Percentiles rank a stretch among this genome's conserved stretches.
These are phyloP conservation scores for Didymella exigua DNA, from an alignment of 2,329 filamentous ascomycete genomes.

Conservation along the genomic window DNA sequence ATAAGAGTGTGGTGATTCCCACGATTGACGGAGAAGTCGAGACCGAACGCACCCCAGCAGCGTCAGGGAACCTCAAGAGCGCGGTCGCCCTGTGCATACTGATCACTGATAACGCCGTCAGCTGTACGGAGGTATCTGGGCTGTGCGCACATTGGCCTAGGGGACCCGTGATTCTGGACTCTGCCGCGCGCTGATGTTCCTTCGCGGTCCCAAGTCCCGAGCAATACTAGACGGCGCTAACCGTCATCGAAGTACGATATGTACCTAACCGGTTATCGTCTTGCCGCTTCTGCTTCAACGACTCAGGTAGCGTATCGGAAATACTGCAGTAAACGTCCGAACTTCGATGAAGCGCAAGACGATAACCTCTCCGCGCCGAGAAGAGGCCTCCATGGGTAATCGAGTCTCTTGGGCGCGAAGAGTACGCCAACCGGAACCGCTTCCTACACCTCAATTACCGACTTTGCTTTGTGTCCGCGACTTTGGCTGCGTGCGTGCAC, in stretches of 20 bases:
- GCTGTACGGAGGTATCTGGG: slow-evolving; percentile 3
- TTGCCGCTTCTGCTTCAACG: not conserved
- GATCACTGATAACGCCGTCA: slow-evolving; percentile 10
- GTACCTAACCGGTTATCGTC: slow-evolving; percentile 9
- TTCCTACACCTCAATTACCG: not conserved
- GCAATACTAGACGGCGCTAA: slow-evolving; percentile 8
- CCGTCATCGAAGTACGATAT: not conserved
- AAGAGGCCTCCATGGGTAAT: not conserved
- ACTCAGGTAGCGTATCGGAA: slow-evolving; percentile 9
- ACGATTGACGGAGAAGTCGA: slow-evolving; percentile 5
- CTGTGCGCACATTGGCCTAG: slow-evolving; percentile 8
- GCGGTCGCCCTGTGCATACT: slow-evolving; percentile 5
- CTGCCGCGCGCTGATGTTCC: slow-evolving; percentile 13
- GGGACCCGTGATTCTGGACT: slow-evolving; percentile 8
- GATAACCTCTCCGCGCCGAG: not conserved
- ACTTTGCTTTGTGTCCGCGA: not conserved
- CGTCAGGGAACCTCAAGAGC: slow-evolving; percentile 1
- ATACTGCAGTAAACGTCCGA: not conserved
- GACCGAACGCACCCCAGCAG: not conserved
- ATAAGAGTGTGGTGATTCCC: slow-evolving; percentile 6
- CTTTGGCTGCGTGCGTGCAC: not conserved
- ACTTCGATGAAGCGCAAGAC: not conserved
- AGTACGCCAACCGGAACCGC: not conserved
- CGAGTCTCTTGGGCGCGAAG: not conserved
- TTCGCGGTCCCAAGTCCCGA: not conserved